Percentiles rank a stretch among this genome's conserved stretches.
phyloP scores from a whole-genome alignment of 148 eudicot species.

The Camellia granthamiana region DNA sequence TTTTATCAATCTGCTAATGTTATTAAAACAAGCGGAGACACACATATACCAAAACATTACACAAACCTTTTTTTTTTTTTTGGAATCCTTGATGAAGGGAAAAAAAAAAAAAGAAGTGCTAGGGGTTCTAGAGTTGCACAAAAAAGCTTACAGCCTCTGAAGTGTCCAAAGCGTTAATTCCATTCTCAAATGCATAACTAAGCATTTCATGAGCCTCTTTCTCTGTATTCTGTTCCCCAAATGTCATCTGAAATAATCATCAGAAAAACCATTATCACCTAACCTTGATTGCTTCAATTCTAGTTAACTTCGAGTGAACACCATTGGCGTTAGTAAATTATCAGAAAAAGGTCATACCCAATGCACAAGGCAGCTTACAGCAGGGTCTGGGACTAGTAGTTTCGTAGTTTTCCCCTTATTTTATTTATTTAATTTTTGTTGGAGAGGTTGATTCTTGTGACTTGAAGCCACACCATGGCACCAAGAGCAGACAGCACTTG shows the following conservation, averaged over 20 bases:
- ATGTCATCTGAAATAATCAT: conserved; percentile 70
- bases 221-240: conserved; percentile 94
- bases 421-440: too few species aligned
- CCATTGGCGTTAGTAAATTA: too few species aligned
- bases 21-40: neutral
- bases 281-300: neutral
- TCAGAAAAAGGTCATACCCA: too few species aligned
- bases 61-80: neutral
- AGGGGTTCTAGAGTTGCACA: conserved; percentile 8
- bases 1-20: neutral
- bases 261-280: conserved; percentile 12
- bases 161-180: conserved; percentile 78
- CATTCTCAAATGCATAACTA: conserved; percentile 76
- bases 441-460: too few species aligned
- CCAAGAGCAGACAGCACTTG: too few species aligned
- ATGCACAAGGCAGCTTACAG: too few species aligned
- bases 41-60: neutral
- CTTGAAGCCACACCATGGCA: too few species aligned
- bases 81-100: neutral
- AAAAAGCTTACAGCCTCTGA: conserved; percentile 71
- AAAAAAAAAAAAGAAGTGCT: neutral
- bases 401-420: too few species aligned
- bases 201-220: conserved; percentile 92
- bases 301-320: too few species aligned
- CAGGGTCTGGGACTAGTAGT: too few species aligned